Evolutionary conservation across 768 basidiomycete genomes (phyloP).

Genomic region (Boletus subparvulus): DNA sequence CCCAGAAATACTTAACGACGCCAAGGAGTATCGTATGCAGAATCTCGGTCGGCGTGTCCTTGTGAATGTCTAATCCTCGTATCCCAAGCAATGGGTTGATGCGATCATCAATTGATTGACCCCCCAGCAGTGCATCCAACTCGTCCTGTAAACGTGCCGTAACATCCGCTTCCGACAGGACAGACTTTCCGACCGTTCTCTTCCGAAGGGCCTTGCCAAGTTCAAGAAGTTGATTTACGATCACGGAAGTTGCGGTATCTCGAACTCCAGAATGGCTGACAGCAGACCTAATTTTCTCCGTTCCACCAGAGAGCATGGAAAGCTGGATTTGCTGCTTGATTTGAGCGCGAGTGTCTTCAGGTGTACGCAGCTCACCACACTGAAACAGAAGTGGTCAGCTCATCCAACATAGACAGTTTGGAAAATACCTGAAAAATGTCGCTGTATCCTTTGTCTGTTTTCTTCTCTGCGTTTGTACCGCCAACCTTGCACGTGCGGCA

Average conservation of each 20-base stretch:
- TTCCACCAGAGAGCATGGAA: neutral
- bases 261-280: slow-evolving; percentile 39
- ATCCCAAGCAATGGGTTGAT: slow-evolving; percentile 15
- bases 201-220: slow-evolving; percentile 24
- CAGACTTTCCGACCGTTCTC: neutral
- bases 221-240: slow-evolving; percentile 32
- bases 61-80: slow-evolving; percentile 27
- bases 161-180: neutral
- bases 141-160: neutral
- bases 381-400: neutral
- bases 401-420: neutral
- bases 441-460: slow-evolving; percentile 25
- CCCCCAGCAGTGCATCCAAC: neutral
- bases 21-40: slow-evolving; percentile 36
- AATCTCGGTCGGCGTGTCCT: slow-evolving; percentile 34
- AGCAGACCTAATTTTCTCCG: slow-evolving; percentile 1
- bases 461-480: slow-evolving; percentile 23
- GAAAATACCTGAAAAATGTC: slow-evolving; percentile 14
- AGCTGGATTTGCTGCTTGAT: slow-evolving; percentile 6
- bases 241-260: slow-evolving; percentile 28
- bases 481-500: slow-evolving; percentile 34
- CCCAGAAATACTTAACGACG: slow-evolving; percentile 36
- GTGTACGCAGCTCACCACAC: slow-evolving; percentile 1
- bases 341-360: neutral
- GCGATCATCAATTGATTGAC: neutral